phyloP scores from a whole-genome alignment of 306 rosid genomes.

The Herpetospermum pedunculosum region DNA sequence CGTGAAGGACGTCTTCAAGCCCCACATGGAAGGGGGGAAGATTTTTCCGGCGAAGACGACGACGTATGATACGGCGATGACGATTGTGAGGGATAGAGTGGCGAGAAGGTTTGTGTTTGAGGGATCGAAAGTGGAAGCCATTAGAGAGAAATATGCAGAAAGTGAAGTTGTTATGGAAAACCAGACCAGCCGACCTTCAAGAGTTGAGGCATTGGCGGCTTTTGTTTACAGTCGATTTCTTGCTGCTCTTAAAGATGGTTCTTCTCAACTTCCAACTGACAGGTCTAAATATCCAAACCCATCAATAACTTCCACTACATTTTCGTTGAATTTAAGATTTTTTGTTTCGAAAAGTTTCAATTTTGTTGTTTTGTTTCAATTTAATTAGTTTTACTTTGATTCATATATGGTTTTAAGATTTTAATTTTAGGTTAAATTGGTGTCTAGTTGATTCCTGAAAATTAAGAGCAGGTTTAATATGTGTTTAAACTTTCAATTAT shows the following conservation, averaged over 20 bases:
- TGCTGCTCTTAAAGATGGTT: not conserved
- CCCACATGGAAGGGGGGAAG: conserved; percentile 27
- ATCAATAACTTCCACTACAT: too few species aligned
- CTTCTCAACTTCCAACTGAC: not conserved
- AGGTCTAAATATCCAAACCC: not conserved
- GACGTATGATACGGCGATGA: conserved; percentile 19
- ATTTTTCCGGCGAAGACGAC: conserved; percentile 41
- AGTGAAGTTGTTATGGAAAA: not conserved
- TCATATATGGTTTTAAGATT: too few species aligned
- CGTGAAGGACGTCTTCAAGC: conserved; percentile 4
- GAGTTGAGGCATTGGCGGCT: conserved; percentile 43
- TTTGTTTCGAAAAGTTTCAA: too few species aligned
- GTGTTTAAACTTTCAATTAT: too few species aligned
- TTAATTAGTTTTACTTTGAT: too few species aligned
- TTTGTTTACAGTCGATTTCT: conserved; percentile 51
- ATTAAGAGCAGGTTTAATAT: too few species aligned
- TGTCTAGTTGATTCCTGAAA: too few species aligned
- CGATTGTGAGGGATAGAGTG: conserved; percentile 21
- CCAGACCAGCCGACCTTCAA: conserved; percentile 23
- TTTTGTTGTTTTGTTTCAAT: too few species aligned
- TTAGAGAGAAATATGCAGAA: conserved; percentile 18
- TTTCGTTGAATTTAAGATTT: too few species aligned
- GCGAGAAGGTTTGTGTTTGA: conserved; percentile 43
- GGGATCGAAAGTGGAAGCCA: conserved; percentile 23
- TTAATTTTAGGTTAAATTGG: too few species aligned